These are phyloP conservation scores for Fusarium irregulare DNA, from an alignment of 2,329 filamentous ascomycete species.

Conservation along the genomic window DNA sequence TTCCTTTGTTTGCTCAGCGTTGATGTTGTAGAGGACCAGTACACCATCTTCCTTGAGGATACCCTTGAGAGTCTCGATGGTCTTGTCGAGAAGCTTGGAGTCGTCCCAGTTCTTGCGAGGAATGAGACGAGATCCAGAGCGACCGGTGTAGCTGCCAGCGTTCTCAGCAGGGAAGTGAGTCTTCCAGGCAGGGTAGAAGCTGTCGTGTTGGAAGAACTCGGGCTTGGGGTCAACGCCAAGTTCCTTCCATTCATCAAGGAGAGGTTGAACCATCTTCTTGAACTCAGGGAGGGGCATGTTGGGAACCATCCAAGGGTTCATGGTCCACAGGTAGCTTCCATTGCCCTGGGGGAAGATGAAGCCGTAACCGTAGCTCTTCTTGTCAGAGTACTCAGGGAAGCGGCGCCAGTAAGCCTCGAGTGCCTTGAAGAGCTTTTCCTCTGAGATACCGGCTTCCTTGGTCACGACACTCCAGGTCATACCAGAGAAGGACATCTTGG, in stretches of 20 bases:
- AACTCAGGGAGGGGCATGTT: conserved; percentile 47
- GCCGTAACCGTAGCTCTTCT: conserved; percentile 44
- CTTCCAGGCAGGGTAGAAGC: conserved; percentile 46
- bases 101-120: conserved; percentile 40
- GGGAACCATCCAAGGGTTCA: conserved; percentile 47
- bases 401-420: conserved; percentile 43
- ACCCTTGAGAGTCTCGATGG: conserved; percentile 21
- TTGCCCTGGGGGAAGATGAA: conserved; percentile 40
- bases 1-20: conserved; percentile 33
- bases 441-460: conserved; percentile 36
- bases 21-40: conserved; percentile 35
- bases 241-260: conserved; percentile 46
- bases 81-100: conserved; percentile 21
- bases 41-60: conserved; percentile 21
- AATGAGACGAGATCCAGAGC: conserved; percentile 46
- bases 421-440: conserved; percentile 48
- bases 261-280: conserved; percentile 41
- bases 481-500: conserved; percentile 49
- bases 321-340: conserved; percentile 48
- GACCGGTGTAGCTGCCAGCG: conserved; percentile 42
- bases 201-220: conserved; percentile 41
- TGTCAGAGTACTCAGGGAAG: conserved; percentile 43
- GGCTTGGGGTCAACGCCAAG: conserved; percentile 48
- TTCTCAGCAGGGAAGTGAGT: conserved; percentile 43
- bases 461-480: conserved; percentile 46